These are phyloP conservation scores for Mycena floridula DNA, from an alignment of 768 basidiomycete species.

Conservation along the genomic window DNA sequence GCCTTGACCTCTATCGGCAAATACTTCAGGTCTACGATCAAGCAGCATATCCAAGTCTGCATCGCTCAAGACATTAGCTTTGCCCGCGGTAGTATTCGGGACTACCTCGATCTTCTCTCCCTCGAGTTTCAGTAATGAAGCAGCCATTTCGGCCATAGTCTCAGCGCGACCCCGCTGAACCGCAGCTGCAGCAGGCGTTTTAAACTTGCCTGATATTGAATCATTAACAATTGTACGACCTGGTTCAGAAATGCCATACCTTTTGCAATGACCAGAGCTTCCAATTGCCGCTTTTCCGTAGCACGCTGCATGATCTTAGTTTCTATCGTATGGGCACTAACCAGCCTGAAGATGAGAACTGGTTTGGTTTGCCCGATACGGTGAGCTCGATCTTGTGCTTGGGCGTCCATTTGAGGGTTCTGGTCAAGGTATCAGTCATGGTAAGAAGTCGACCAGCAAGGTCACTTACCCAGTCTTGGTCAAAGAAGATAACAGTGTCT, in stretches of 20 bases:
- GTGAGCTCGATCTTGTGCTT: constrained; percentile 94
- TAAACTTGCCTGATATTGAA: constrained; percentile 66
- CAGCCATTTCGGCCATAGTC: constrained; percentile 76
- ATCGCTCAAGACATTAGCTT: constrained; percentile 72
- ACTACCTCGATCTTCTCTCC: constrained; percentile 89
- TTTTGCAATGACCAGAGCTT: constrained; percentile 93
- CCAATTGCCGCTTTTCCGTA: constrained; percentile 81
- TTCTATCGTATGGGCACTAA: constrained; percentile 87
- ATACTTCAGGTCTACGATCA: constrained; percentile 73
- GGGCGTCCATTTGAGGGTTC: constrained; percentile 96
- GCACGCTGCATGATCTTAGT: constrained; percentile 88
- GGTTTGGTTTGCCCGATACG: constrained; percentile 92
- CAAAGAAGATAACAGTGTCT: constrained; percentile 92
- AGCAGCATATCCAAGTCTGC: constrained; percentile 75
- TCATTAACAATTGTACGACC: not conserved
- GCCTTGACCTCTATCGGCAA: constrained; percentile 60
- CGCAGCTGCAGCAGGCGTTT: constrained; percentile 55
- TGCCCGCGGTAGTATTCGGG: constrained; percentile 62
- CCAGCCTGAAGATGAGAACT: constrained; percentile 83
- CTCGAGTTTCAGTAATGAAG: constrained; percentile 71
- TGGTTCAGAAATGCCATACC: constrained; percentile 38
- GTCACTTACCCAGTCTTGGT: constrained; percentile 76
- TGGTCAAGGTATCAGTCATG: constrained; percentile 19
- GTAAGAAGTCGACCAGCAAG: not conserved
- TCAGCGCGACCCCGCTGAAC: constrained; percentile 43